Percentiles rank a stretch among this genome's conserved stretches.
phyloP scores from a whole-genome alignment of 1,139 yeast species.

The Blastobotrys buckinghamii region DNA sequence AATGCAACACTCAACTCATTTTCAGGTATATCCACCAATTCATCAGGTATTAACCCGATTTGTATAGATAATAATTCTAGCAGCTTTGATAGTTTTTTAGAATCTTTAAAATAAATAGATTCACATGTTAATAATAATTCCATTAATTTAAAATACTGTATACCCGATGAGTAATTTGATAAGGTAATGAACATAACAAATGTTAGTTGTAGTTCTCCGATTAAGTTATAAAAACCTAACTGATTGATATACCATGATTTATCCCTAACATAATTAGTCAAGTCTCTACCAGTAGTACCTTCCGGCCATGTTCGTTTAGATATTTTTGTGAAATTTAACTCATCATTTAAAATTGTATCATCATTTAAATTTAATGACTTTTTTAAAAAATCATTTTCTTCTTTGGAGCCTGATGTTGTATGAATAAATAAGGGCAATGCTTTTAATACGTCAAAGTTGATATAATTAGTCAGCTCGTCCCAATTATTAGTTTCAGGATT shows the following conservation, averaged over 20 bases:
- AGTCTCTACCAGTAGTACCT: slow-evolving; percentile 31
- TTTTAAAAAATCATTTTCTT: slow-evolving; percentile 35
- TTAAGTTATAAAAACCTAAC: slow-evolving; percentile 23
- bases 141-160: slow-evolving; percentile 41
- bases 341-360: slow-evolving; percentile 24
- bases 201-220: slow-evolving; percentile 41
- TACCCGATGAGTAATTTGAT: slow-evolving; percentile 42
- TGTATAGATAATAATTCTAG: not conserved
- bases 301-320: slow-evolving; percentile 35
- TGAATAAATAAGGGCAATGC: slow-evolving; percentile 30
- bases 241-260: slow-evolving; percentile 40
- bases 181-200: slow-evolving; percentile 36
- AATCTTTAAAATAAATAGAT: not conserved
- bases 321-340: slow-evolving; percentile 36
- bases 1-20: not conserved
- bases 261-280: slow-evolving; percentile 39
- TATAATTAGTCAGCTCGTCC: slow-evolving; percentile 24
- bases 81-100: not conserved
- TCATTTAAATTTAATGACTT: slow-evolving; percentile 15
- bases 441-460: slow-evolving; percentile 16
- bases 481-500: slow-evolving; percentile 25
- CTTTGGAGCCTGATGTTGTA: slow-evolving; percentile 37
- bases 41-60: not conserved
- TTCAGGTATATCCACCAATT: not conserved
- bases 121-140: slow-evolving; percentile 33